Percentiles rank a stretch among this genome's conserved stretches.
phyloP scores from a whole-genome alignment of 2,329 filamentous ascomycete species.

The Penicillium sp. region DNA sequence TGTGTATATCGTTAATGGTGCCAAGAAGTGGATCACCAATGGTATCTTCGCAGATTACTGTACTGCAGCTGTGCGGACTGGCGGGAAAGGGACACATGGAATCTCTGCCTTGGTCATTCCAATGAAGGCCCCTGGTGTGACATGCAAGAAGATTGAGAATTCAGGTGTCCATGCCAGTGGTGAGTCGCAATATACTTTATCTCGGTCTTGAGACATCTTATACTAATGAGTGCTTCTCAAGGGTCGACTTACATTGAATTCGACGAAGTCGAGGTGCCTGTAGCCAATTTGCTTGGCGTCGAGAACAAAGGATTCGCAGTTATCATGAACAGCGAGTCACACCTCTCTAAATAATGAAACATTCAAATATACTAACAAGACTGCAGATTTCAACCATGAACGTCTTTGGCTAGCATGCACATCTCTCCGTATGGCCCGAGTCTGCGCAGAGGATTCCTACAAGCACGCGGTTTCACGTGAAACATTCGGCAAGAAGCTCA shows the following conservation, averaged over 20 bases:
- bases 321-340: conserved; percentile 65
- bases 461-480: conserved; percentile 59
- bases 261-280: conserved; percentile 81
- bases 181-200: conserved; percentile 18
- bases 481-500: conserved; percentile 63
- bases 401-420: conserved; percentile 63
- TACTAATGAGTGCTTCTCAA: neutral
- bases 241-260: conserved; percentile 73
- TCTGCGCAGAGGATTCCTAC: conserved; percentile 61
- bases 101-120: conserved; percentile 67
- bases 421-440: conserved; percentile 63
- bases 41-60: conserved; percentile 63
- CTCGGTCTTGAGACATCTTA: no score
- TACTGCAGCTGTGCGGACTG: conserved; percentile 66
- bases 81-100: conserved; percentile 59
- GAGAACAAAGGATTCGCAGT: conserved; percentile 83
- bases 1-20: conserved; percentile 65
- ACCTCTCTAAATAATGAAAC: no score
- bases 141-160: conserved; percentile 60
- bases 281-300: conserved; percentile 73
- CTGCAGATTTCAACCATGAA: conserved; percentile 62
- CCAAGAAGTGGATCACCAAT: conserved; percentile 70
- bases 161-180: conserved; percentile 65
- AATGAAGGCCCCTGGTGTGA: conserved; percentile 56
- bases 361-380: neutral